Evolutionary conservation across 495 filamentous ascomycete species (phyloP), one percentile per base, ranked within the genome.

Genomic region (Penicillium parvum): DNA sequence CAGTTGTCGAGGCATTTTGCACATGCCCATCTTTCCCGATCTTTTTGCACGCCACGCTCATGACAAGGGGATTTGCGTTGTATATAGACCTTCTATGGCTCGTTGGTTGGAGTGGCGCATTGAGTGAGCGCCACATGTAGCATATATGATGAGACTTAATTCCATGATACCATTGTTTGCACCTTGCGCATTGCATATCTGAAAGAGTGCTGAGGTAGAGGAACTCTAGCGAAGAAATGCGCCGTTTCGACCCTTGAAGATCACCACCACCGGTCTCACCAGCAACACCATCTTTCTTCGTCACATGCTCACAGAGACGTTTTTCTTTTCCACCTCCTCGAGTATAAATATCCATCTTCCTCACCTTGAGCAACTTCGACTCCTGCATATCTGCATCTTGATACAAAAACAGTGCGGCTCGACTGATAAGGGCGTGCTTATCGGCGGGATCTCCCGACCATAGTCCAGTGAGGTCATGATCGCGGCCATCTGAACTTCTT

Each of bases 81-180:
- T 62, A 62, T 54, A 62, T 62, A 62, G 50, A 62, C 53, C 43
- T 44, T 52, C 37, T 56, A 40, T 55, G 47, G 49, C 32, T 54
- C 53, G 37, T 53, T 48, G 43, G 41, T 43, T 51, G 50, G 48
- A 45, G 32, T 32, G 58, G 58, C 58, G 56, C 47, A 57, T 57
- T 55, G 47, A 55, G 45, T 53, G 40, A 56, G 56, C 56, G 55
- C 57, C 51, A 58, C 50, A 60, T 62, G 56, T 60, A 60, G 55
- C 50, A 62, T 62, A 61, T 55, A 55, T 62, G 56, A 60, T 43
- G 53, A 55, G 56, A 55, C 37, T 40, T 62, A 62, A 62, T 60
- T 57, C 47, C 32, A 60, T 50, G 55, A 62, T 62, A 62, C 52
- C 51, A 52, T 61, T 30, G 29, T 53, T 38, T 15, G 12, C 16